These are phyloP conservation scores for Candida sithepensis DNA, from an alignment of 805 yeast genomes.

Conservation along the genomic window DNA sequence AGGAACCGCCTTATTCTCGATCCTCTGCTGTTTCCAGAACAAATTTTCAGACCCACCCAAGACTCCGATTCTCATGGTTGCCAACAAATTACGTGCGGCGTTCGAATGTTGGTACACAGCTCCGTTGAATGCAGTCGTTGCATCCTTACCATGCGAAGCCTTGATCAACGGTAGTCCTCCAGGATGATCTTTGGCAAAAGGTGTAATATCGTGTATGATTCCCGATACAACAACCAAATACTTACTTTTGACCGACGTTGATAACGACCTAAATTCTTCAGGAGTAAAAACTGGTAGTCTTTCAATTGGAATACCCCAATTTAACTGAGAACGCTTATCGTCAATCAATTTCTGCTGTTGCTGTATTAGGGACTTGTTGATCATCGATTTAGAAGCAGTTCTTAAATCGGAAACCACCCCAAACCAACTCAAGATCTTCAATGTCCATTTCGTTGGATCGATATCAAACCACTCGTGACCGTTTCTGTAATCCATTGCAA, in stretches of 20 bases:
- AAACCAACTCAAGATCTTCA: conserved; percentile 46
- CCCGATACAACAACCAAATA: conserved; percentile 83
- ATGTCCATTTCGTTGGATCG: conserved; percentile 84
- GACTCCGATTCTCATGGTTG: conserved; percentile 92
- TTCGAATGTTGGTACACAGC: conserved; percentile 92
- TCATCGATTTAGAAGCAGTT: conserved; percentile 53
- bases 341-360: conserved; percentile 83
- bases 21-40: conserved; percentile 74
- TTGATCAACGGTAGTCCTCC: conserved; percentile 81
- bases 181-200: conserved; percentile 88
- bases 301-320: conserved; percentile 95
- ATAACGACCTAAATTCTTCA: conserved; percentile 40
- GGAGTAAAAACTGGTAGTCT: conserved; percentile 67
- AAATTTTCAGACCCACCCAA: conserved; percentile 79
- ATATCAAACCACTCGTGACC: conserved; percentile 68
- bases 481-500: conserved; percentile 84
- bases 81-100: conserved; percentile 86
- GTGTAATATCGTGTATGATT: conserved; percentile 89
- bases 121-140: conserved; percentile 90
- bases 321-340: conserved; percentile 67
- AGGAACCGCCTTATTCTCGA: conserved; percentile 61
- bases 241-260: conserved; percentile 26
- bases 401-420: conserved; percentile 60
- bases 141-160: conserved; percentile 88
- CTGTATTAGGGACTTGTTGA: conserved; percentile 69